These are phyloP conservation scores for Candida neerlandica DNA, from an alignment of 1,139 yeast genomes.

Conservation along the genomic window DNA sequence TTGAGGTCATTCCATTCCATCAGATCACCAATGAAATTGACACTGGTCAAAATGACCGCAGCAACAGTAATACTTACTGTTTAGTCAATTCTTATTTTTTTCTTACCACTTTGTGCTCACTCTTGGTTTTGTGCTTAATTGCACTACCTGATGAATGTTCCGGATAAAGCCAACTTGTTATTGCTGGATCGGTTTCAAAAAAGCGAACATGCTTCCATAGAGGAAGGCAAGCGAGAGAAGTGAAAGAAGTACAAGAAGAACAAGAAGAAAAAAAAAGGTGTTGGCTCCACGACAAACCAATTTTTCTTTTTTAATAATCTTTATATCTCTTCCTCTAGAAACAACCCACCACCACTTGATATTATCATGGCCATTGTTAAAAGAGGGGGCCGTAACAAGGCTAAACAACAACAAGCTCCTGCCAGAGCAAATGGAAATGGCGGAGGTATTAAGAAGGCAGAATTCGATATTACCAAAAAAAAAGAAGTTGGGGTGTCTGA, in stretches of 20 bases:
- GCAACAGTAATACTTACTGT: not conserved
- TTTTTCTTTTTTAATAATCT: not conserved
- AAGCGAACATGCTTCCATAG: not conserved
- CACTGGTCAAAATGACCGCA: not conserved
- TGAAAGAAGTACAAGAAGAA: not conserved
- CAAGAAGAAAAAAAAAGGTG: not conserved
- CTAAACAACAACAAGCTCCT: slow-evolving; percentile 59
- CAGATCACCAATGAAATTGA: too few species aligned
- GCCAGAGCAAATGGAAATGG: slow-evolving; percentile 39
- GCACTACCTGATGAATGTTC: slow-evolving; percentile 1
- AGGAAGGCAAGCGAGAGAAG: not conserved
- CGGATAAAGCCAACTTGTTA: not conserved
- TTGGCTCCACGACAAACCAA: not conserved
- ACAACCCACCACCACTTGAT: not conserved
- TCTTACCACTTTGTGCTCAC: not conserved
- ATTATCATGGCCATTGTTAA: slow-evolving; percentile 72
- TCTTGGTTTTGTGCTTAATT: not conserved
- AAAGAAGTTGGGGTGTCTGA: slow-evolving; percentile 98
- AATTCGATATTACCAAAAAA: slow-evolving; percentile 84
- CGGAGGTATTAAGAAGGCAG: slow-evolving; percentile 81
- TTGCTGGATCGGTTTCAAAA: not conserved
- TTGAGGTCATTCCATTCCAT: not conserved
- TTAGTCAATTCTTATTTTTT: too few species aligned
- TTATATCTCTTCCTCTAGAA: not conserved
- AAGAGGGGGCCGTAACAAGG: slow-evolving; percentile 69